Evolutionary conservation across 805 yeast species (phyloP).

Genomic region (Saccharomycopsis sp.): DNA sequence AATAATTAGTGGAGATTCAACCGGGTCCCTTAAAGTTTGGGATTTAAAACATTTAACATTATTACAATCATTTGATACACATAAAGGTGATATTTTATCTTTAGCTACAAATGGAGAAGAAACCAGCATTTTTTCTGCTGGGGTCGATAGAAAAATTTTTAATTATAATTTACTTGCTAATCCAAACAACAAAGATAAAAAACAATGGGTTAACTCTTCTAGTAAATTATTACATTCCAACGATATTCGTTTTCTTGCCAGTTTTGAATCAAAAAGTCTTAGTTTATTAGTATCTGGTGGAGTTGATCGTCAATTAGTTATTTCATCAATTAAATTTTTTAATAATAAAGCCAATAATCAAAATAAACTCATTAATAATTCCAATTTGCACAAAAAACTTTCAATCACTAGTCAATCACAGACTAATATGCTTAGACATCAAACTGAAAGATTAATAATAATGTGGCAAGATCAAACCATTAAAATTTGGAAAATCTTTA

Average conservation of each 20-base stretch:
- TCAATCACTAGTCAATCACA: conserved; percentile 47
- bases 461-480: conserved; percentile 79
- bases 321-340: conserved; percentile 58
- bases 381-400: conserved; percentile 62
- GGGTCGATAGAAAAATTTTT: conserved; percentile 87
- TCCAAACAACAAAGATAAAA: conserved; percentile 19
- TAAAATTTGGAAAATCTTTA: conserved; percentile 62
- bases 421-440: conserved; percentile 41
- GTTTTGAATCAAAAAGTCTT: conserved; percentile 58
- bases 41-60: conserved; percentile 68
- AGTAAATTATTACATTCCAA: conserved; percentile 76
- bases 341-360: too few relatives aligned
- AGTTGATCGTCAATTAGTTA: conserved; percentile 56
- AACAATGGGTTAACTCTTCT: conserved; percentile 59
- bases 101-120: conserved; percentile 51
- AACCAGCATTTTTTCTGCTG: conserved; percentile 69
- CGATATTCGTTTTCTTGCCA: conserved; percentile 70
- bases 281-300: conserved; percentile 75
- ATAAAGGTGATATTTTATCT: conserved; percentile 85
- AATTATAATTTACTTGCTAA: conserved; percentile 42
- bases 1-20: conserved; percentile 92
- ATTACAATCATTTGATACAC: conserved; percentile 70
- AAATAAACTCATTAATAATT: too few relatives aligned
- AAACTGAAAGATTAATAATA: conserved; percentile 40
- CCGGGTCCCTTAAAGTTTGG: conserved; percentile 92